These are phyloP conservation scores for Venturia carpophila DNA, from an alignment of 2,329 filamentous ascomycete genomes.

Conservation along the genomic window DNA sequence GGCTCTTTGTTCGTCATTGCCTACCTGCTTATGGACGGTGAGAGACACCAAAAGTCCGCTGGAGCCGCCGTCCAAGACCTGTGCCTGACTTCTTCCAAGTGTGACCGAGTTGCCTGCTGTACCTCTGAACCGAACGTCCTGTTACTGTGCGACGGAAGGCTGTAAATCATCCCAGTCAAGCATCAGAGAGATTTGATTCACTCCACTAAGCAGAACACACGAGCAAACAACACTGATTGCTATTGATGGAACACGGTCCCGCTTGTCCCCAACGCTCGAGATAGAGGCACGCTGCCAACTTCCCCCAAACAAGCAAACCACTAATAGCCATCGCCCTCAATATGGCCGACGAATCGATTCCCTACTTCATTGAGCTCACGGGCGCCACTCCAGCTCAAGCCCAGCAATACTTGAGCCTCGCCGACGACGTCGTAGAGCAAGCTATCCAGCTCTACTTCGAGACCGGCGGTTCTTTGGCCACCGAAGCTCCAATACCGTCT, in stretches of 20 bases:
- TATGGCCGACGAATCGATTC: constrained; percentile 54
- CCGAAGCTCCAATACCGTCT: constrained; percentile 27
- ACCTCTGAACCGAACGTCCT: not conserved
- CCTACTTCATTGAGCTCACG: constrained; percentile 75
- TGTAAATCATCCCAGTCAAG: not conserved
- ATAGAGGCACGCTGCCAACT: not conserved
- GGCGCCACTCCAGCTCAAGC: constrained; percentile 66
- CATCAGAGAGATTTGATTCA: not conserved
- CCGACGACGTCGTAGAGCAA: constrained; percentile 75
- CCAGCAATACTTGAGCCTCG: constrained; percentile 72
- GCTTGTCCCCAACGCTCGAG: not conserved
- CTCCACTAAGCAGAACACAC: not conserved
- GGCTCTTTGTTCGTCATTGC: not conserved
- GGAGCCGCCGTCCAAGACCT: not conserved
- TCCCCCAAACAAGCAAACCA: not conserved
- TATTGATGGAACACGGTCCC: not conserved
- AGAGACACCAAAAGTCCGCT: not conserved
- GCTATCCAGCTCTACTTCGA: constrained; percentile 88
- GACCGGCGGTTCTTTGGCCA: constrained; percentile 47
- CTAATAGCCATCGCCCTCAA: constrained; percentile 3
- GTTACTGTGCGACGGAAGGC: not conserved
- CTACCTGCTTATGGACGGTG: not conserved
- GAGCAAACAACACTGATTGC: not conserved
- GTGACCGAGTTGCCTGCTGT: constrained; percentile 1
- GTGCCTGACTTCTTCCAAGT: not conserved